Conservation (phyloP, 192 early-diverging fungal species). For the Dispira parvispora region DNA sequence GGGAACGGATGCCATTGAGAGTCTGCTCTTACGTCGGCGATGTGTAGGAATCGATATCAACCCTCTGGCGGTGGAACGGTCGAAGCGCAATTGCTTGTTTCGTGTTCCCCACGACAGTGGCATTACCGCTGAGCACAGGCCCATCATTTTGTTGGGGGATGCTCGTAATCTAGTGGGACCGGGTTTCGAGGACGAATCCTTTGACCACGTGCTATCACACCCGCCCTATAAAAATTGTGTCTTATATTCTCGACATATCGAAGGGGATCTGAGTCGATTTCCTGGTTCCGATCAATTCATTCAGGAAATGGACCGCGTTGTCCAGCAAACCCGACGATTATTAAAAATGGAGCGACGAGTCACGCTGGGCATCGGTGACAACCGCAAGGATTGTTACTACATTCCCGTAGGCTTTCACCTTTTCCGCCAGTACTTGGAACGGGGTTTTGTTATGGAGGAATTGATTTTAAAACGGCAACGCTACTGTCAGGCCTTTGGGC, state of each 20-base stretch:
- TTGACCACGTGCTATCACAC: slow-evolving; percentile 80
- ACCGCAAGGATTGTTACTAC: slow-evolving; percentile 78
- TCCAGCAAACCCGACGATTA: slow-evolving; percentile 47
- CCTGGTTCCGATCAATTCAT: slow-evolving; percentile 60
- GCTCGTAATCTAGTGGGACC: slow-evolving; percentile 45
- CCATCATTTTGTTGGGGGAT: slow-evolving; percentile 69
- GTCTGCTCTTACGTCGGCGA: slow-evolving; percentile 57
- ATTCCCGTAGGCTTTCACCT: slow-evolving; percentile 72
- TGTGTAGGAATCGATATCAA: slow-evolving; percentile 81
- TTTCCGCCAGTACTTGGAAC: slow-evolving; percentile 60
- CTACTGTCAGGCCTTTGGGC: slow-evolving; percentile 69
- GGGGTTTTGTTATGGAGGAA: slow-evolving; percentile 82
- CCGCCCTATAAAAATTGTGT: slow-evolving; percentile 94
- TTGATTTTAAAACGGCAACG: slow-evolving; percentile 76
- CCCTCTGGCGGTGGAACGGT: slow-evolving; percentile 64
- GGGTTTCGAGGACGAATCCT: slow-evolving; percentile 53
- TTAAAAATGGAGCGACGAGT: slow-evolving; percentile 50
- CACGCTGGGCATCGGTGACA: slow-evolving; percentile 89
- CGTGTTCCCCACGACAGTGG: slow-evolving; percentile 39
- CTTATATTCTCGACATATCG: slow-evolving; percentile 67
- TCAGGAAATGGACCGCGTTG: slow-evolving; percentile 55
- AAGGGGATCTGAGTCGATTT: slow-evolving; percentile 65
- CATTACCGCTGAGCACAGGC: slow-evolving; percentile 59
- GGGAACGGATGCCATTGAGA: slow-evolving; percentile 86
- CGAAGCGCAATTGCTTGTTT: slow-evolving; percentile 77